Evolutionary conservation across 2,329 filamentous ascomycete species (phyloP).

Genomic region (Lecanicillium sp.): DNA sequence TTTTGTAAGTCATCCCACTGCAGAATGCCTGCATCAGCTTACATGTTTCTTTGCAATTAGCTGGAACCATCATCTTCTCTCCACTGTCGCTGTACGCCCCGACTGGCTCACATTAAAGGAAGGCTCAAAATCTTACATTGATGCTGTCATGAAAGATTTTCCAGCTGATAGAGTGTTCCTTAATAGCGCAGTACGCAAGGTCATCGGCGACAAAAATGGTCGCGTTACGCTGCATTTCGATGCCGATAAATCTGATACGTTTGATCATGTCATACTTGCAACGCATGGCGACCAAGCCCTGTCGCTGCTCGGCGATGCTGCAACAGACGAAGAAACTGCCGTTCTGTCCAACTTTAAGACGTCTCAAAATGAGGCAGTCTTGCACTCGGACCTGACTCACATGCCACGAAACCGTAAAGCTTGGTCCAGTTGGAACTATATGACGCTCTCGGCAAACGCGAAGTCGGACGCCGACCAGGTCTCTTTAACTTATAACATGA

Average conservation of each 20-base stretch:
- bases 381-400: constrained; percentile 68
- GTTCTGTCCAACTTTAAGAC: constrained; percentile 67
- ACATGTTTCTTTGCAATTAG: constrained; percentile 25
- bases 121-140: constrained; percentile 65
- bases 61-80: constrained; percentile 74
- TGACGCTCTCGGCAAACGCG: constrained; percentile 52
- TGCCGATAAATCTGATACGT: constrained; percentile 48
- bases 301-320: constrained; percentile 50
- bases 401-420: constrained; percentile 59
- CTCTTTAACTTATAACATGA: constrained; percentile 80
- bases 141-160: constrained; percentile 62
- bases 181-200: constrained; percentile 49
- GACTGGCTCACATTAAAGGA: constrained; percentile 66
- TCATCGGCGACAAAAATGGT: constrained; percentile 42
- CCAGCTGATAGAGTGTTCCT: constrained; percentile 61
- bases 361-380: constrained; percentile 61
- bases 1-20: constrained; percentile 49
- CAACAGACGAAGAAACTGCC: constrained; percentile 54
- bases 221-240: constrained; percentile 46
- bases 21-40: background rate
- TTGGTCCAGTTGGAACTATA: constrained; percentile 77
- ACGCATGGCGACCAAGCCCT: constrained; percentile 72
- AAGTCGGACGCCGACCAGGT: constrained; percentile 51
- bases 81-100: constrained; percentile 52
- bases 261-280: constrained; percentile 73